Conservation (phyloP, 495 filamentous ascomycete genomes). For the Beverwykella pulmonaria region DNA sequence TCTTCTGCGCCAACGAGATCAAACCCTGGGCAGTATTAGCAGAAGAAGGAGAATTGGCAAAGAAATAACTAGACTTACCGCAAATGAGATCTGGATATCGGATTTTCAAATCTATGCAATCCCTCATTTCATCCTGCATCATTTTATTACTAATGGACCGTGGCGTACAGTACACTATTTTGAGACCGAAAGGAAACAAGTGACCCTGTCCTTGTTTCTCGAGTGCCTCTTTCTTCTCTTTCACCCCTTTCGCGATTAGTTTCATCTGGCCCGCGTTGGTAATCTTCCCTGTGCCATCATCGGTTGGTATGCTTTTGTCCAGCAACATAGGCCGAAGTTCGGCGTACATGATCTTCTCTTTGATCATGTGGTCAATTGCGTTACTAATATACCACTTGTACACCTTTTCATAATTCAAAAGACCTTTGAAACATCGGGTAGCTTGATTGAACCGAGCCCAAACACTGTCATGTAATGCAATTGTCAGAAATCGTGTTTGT, state of each 20-base stretch:
- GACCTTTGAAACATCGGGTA: conserved; percentile 47
- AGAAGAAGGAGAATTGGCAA: background rate
- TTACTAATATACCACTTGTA: conserved; percentile 47
- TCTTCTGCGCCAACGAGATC: conserved; percentile 51
- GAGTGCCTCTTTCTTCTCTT: conserved; percentile 39
- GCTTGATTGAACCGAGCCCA: conserved; percentile 50
- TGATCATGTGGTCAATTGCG: conserved; percentile 48
- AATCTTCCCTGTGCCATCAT: conserved; percentile 38
- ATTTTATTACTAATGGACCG: conserved; percentile 40
- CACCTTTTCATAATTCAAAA: conserved; percentile 45
- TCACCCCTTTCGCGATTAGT: conserved; percentile 42
- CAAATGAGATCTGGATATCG: conserved; percentile 50
- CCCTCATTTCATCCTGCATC: conserved; percentile 44
- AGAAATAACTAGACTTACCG: conserved; percentile 30
- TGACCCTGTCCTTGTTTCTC: conserved; percentile 29
- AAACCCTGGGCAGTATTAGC: conserved; percentile 38
- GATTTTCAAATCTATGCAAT: conserved; percentile 52
- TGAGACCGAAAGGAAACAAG: conserved; percentile 47
- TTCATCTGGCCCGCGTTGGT: conserved; percentile 42
- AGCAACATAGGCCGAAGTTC: conserved; percentile 48
- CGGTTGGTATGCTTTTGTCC: conserved; percentile 45
- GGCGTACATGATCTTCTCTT: conserved; percentile 47
- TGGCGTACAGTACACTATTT: conserved; percentile 49
- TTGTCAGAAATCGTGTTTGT: background rate
- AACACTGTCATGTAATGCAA: conserved; percentile 30